Percentiles rank a stretch among this genome's conserved stretches.
Conservation (phyloP, 2,329 filamentous ascomycete species). For the Fusarium abutilonis region DNA sequence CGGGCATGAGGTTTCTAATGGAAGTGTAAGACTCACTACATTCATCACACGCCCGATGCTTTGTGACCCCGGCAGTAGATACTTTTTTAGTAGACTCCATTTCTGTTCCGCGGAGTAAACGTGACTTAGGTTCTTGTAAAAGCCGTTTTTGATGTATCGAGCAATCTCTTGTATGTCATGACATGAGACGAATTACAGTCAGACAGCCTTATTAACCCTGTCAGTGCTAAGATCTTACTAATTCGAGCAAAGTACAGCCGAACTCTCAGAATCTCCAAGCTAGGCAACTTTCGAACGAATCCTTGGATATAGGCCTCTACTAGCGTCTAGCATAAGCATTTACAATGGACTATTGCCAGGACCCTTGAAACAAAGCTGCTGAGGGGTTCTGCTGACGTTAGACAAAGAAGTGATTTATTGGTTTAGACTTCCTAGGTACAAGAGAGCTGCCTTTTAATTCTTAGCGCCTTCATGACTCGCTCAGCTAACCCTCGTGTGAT, state of each 20-base stretch:
- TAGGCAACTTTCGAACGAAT: neutral
- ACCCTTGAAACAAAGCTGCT: neutral
- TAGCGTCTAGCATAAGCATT: neutral
- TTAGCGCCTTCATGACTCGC: neutral
- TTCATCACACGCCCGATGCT: conserved; percentile 72
- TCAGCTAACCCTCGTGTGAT: conserved; percentile 6
- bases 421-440: neutral
- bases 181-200: conserved; percentile 10
- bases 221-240: conserved; percentile 24
- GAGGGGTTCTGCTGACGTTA: neutral
- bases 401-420: conserved; percentile 1
- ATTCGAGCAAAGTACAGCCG: neutral
- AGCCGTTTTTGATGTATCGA: neutral
- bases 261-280: neutral
- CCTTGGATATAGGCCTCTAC: neutral
- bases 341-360: neutral
- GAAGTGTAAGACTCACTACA: conserved; percentile 63
- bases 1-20: conserved; percentile 1
- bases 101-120: neutral
- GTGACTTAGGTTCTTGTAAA: neutral
- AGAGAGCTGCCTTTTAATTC: neutral
- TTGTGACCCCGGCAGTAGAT: conserved; percentile 49
- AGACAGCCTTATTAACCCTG: neutral
- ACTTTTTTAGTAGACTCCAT: conserved; percentile 38
- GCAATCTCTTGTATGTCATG: conserved; percentile 2